Base-by-base conservation (phyloP, 139 green algal genomes). In the Coelastrella sp. region DNA sequence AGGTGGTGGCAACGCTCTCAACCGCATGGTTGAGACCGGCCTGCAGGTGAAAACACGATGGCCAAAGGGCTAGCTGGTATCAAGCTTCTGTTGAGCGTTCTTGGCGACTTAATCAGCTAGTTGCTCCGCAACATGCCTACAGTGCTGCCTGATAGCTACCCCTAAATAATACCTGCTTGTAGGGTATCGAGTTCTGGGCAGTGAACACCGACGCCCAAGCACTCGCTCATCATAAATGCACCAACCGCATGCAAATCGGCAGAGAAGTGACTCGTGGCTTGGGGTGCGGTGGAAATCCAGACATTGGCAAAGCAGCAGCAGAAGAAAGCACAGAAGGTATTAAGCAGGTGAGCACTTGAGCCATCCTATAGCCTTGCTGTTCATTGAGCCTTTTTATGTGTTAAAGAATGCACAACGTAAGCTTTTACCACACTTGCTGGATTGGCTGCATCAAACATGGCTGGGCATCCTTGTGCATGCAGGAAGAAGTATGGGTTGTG, bases 131-230 rank as follows among this genome's bases (percentile, higher is more conserved):
- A 80, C 73, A 35, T 80, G 65, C 65, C 10, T 80, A 4, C 17
- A 35, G 27, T 19, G 22, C n/a, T 35, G n/a, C 73, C 4, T 19
- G 35, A 49, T 49, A 49, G 35, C 35, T 87, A 22, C 35, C 35
- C 35, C 1, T 49, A 49, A 49, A 49, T 49, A 49, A 49, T 3
- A 49, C 3, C 35, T 25, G 3, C 27, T 0, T 80, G 76, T 93
- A 99, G 96, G 96, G 97, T 66, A 97, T 99, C 7, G 96, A 99
- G 76, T 98, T 99, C 89, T 98, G 94, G 95, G 96, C 94, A 4
- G 91, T 99, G 4, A 99, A 99, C 94, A 99, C 98, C 6, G 98
- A 99, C 91, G 95, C 96, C 0, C 98, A 99, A 94, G 98, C 98
- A 7, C 95, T 99, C 73, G 93, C 97, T 63, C 94, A 96, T 72